phyloP scores from a whole-genome alignment of 345 rosid species.

The Theobroma cacao region DNA sequence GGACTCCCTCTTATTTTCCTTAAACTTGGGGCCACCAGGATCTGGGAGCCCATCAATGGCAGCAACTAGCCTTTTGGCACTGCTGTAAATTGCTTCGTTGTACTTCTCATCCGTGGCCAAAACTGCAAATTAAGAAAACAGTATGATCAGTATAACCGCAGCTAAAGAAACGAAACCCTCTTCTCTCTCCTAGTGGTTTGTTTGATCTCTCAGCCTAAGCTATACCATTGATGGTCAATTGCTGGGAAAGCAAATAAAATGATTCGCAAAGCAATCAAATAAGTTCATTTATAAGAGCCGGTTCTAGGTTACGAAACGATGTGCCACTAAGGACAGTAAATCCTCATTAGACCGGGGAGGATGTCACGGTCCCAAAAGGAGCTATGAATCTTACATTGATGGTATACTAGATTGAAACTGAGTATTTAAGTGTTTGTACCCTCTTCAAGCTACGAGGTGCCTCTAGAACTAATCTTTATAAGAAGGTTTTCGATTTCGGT shows the following conservation, averaged over 20 bases:
- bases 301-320: too few species aligned
- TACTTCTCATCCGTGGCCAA: slow-evolving; percentile 95
- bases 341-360: too few species aligned
- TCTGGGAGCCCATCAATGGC: slow-evolving; percentile 97
- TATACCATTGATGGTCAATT: not conserved
- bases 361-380: too few species aligned
- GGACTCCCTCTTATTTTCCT: slow-evolving; percentile 84
- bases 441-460: too few species aligned
- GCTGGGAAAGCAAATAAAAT: not conserved
- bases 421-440: too few species aligned
- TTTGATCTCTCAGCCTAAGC: not conserved
- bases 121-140: slow-evolving; percentile 46
- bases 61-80: slow-evolving; percentile 83
- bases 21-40: slow-evolving; percentile 71
- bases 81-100: slow-evolving; percentile 82
- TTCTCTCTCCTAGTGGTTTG: not conserved
- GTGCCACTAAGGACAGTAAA: too few species aligned
- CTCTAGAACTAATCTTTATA: too few species aligned
- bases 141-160: slow-evolving; percentile 12
- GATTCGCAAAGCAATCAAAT: not conserved
- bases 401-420: too few species aligned
- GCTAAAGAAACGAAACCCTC: not conserved
- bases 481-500: not conserved
- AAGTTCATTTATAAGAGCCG: too few species aligned
- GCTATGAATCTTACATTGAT: too few species aligned